Conservation (phyloP, 495 filamentous ascomycete genomes). For the Penicillium soppii region DNA sequence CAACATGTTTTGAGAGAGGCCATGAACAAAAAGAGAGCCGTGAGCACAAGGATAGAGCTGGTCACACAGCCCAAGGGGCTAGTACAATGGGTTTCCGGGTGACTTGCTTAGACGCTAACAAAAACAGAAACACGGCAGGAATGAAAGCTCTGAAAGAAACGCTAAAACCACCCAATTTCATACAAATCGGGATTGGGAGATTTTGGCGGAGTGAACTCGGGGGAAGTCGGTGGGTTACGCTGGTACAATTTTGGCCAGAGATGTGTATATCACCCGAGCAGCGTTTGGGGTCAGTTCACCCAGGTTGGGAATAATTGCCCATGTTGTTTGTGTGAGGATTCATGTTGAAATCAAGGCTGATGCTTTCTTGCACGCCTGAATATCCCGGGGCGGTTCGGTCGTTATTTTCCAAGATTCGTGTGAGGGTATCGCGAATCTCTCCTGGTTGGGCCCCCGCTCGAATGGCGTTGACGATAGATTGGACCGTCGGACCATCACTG, state of each 20-base stretch:
- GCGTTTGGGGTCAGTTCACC: neutral
- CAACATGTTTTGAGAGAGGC: constrained; percentile 2
- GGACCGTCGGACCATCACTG: constrained; percentile 16
- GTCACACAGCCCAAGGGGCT: neutral
- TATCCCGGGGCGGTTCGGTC: neutral
- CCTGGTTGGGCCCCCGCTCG: constrained; percentile 10
- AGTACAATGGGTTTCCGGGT: neutral
- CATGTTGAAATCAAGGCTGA: neutral
- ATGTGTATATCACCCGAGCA: neutral
- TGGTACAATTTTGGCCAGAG: neutral
- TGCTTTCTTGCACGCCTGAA: neutral
- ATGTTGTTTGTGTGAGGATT: neutral
- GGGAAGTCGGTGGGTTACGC: neutral
- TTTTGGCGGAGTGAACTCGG: neutral
- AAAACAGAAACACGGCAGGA: neutral
- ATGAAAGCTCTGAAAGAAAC: neutral
- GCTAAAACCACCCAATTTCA: neutral
- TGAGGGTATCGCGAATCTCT: neutral
- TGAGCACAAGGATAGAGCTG: neutral
- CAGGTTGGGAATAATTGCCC: neutral
- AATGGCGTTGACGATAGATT: constrained; percentile 28
- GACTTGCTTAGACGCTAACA: neutral
- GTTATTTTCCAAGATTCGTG: neutral
- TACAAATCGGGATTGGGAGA: neutral
- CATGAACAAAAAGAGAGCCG: too few relatives aligned